phyloP scores from a whole-genome alignment of 352 stramenopile genomes.

The Pythium phragmitis region DNA sequence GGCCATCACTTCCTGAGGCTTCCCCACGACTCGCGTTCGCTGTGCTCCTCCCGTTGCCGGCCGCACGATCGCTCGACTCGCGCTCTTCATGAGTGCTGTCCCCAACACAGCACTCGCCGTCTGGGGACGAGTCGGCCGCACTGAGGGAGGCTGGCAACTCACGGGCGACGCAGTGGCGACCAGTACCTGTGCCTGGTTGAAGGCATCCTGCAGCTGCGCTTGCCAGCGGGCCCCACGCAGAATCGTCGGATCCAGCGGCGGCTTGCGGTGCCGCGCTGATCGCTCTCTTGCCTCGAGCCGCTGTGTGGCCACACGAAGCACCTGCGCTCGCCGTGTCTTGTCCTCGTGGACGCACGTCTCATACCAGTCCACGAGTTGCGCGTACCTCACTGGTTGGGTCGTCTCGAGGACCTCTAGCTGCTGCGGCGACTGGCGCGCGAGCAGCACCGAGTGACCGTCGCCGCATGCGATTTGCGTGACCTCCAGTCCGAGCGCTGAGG shows the following conservation, averaged over 20 bases:
- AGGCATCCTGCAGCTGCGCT: constrained; percentile 12
- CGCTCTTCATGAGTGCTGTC: not conserved
- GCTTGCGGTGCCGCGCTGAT: constrained; percentile 36
- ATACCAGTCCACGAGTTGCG: constrained; percentile 38
- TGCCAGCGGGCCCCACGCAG: constrained; percentile 32
- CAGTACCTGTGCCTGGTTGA: not conserved
- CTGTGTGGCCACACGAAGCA: constrained; percentile 35
- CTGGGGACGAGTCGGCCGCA: constrained; percentile 1
- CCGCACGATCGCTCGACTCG: not conserved
- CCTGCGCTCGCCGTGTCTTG: constrained; percentile 26
- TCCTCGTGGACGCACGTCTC: constrained; percentile 46
- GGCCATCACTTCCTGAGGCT: not conserved
- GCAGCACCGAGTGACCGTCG: constrained; percentile 50
- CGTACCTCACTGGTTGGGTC: constrained; percentile 47
- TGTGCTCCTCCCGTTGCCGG: constrained; percentile 9
- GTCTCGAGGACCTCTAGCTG: constrained; percentile 47
- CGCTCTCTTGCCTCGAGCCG: constrained; percentile 30
- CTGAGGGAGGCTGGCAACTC: not conserved
- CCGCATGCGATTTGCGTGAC: constrained; percentile 54
- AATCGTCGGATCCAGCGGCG: constrained; percentile 32
- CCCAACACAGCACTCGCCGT: constrained; percentile 1
- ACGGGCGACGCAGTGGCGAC: not conserved
- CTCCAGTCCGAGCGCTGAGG: constrained; percentile 51
- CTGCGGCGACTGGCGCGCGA: constrained; percentile 37
- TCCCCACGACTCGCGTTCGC: not conserved